phyloP scores from a whole-genome alignment of 2,329 filamentous ascomycete genomes.

The Penicillium brevicompactum region DNA sequence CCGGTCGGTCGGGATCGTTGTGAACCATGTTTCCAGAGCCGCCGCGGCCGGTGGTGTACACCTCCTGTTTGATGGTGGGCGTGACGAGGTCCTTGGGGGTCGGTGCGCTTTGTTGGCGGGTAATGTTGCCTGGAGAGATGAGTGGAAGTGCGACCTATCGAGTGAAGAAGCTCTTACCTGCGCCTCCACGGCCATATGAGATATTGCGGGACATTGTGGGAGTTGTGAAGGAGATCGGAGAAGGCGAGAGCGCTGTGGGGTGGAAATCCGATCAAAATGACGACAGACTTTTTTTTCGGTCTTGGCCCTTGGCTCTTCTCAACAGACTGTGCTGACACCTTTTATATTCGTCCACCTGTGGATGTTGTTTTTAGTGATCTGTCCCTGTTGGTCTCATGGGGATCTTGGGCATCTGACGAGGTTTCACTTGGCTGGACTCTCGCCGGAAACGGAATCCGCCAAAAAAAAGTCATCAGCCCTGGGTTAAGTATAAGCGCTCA shows the following conservation, averaged over 20 bases:
- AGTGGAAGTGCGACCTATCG: not conserved
- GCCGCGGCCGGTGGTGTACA: slow-evolving; percentile 87
- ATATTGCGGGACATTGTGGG: slow-evolving; percentile 35
- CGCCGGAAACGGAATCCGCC: no score
- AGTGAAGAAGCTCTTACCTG: slow-evolving; percentile 52
- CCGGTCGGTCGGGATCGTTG: slow-evolving; percentile 65
- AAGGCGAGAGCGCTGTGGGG: not conserved
- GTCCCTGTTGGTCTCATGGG: no score
- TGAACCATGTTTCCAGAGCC: slow-evolving; percentile 88
- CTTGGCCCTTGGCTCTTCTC: not conserved
- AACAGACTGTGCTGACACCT: not conserved
- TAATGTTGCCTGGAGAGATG: slow-evolving; percentile 61
- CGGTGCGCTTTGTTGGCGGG: slow-evolving; percentile 53
- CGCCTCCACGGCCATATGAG: slow-evolving; percentile 77
- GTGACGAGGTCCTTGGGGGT: slow-evolving; percentile 71
- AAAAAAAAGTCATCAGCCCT: no score
- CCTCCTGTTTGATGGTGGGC: slow-evolving; percentile 77
- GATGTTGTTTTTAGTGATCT: no score
- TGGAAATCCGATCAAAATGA: slow-evolving; percentile 4
- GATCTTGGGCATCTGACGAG: no score
- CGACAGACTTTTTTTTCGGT: slow-evolving; percentile 9
- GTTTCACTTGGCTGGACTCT: no score
- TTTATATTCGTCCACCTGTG: no score
- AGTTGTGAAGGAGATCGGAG: not conserved
- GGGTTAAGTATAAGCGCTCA: no score